Evolutionary conservation across 192 early-diverging fungal genomes (phyloP), one percentile per base, ranked within the genome.

Genomic region (Backusella morwellensis): DNA sequence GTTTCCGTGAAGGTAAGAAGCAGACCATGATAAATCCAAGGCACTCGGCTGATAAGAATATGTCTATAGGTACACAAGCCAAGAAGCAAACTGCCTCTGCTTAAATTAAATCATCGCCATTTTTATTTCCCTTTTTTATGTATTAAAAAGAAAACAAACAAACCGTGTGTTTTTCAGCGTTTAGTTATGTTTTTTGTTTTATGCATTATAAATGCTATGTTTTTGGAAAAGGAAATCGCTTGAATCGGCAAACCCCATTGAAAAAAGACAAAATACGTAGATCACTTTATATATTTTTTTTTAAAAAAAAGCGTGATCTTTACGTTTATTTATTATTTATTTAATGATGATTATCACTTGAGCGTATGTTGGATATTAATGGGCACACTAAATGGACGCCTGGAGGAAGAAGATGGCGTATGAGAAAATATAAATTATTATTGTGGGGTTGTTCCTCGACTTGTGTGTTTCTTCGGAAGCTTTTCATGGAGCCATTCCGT

Each of bases 1-100:
- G 96, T 78, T 99, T 99, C 95, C 92, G 97, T 85, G 91, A 93
- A 84, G 91, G 92, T 85, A 85, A 50, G 29, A 35, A 8, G n/a
- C 1, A 72, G 32, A 34, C 17, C 5, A 67, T 67, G 17, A 67
- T 34, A 29, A 32, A 68, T n/a, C 12, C 11, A 14, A 68, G 34
- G 9, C 11, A 29, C 3, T 29, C 19, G 19, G n/a, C 17, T 32
- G 17, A 68, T 68, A 35, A 15, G 6, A n/a, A 35, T 0, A 32
- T 14, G 29, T 68, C 5, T 44, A 19, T 75, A 75, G 74, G 74
- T 67, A 75, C 74, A 47, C 74, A 75, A 67, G 74, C 74, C n/a
- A 42, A 44, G 59, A 75, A 74, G 54, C 72, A 75, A 66, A 42
- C 67, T 44, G 56, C 66, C 29, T 67, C 74, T 75, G 74, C 74